Percentiles rank a stretch among this genome's conserved stretches.
Evolutionary conservation across 176 grass and related monocot genomes (phyloP).

Genomic region (Carex cristatella): DNA sequence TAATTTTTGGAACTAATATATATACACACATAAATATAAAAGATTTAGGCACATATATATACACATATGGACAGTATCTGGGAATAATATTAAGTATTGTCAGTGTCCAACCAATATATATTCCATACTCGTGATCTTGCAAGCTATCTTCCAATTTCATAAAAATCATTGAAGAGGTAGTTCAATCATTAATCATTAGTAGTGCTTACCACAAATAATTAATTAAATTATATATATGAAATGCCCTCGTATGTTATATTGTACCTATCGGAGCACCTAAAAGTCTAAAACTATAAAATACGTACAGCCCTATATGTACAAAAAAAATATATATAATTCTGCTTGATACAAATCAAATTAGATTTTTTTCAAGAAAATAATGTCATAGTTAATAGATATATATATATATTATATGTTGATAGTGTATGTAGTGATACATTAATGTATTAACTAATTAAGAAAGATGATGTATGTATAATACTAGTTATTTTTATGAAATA

Average conservation of each 20-base stretch:
- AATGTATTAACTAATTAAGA: neutral
- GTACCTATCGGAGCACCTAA: neutral
- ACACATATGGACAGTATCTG: neutral
- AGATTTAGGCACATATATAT: neutral
- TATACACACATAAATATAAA: neutral
- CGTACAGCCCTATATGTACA: neutral
- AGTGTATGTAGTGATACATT: neutral
- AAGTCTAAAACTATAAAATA: neutral
- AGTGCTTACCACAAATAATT: neutral
- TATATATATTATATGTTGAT: neutral
- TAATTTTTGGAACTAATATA: neutral
- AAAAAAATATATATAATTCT: neutral
- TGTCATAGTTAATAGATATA: neutral
- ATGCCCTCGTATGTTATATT: neutral
- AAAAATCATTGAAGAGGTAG: neutral
- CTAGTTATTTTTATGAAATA: neutral
- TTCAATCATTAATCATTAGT: slow-evolving; percentile 12
- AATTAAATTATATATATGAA: neutral
- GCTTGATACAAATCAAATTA: neutral
- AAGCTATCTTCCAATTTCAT: neutral
- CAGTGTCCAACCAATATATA: neutral
- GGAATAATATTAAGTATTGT: neutral
- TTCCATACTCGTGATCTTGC: neutral
- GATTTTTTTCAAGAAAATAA: neutral
- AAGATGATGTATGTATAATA: too few relatives aligned